Base-by-base conservation (phyloP, 2,329 filamentous ascomycete genomes). In the Aspergillus neotritici region DNA sequence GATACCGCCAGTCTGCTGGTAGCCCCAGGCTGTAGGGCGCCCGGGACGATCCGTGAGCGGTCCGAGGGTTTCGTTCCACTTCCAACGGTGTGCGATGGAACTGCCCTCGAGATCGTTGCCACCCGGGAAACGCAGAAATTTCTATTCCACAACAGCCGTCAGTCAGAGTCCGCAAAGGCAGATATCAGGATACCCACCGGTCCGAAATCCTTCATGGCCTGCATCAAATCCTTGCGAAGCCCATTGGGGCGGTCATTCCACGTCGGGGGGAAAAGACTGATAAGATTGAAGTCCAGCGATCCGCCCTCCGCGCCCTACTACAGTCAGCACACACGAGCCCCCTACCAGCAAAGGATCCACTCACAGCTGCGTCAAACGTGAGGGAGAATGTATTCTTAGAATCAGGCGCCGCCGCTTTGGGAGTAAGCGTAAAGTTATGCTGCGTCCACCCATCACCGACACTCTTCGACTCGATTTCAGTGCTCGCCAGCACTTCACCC, bases 191-290 rank as follows among this genome's bases (percentile, higher is more conserved):
- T 31, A 3, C 55, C 48, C 34, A 58, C 56, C 6, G 57, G 55
- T 7, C 43, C 48, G 36, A 58, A 37, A 30, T 56, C 55, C 16
- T 47, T 45, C 53, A 59, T 49, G 2, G 68, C 67, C 47, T 77
- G 64, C 37, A 71, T 73, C 34, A 78, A 61, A 43, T 78, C 75
- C 30, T 68, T 60, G 7, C 74, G 65, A 33, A 77, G 57, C 13
- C 75, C 75, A 52, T 78, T 78, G 40, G 68, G 66, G 13, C 74
- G 65, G 47, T 69, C 55, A 40, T 76, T 77, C 67, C 73, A 78
- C 1, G 75, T 78, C 4, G 74, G 74, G 2, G 73, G 73, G 58
- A 77, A 78, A 31, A 78, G 56, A 38, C 70, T 73, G 47, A 78
- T 72, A 13, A 78, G 57, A 46, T 73, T 72, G 59, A 79, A 77